phyloP scores from a whole-genome alignment of 352 stramenopile species.

The Phytophthora fragariae region DNA sequence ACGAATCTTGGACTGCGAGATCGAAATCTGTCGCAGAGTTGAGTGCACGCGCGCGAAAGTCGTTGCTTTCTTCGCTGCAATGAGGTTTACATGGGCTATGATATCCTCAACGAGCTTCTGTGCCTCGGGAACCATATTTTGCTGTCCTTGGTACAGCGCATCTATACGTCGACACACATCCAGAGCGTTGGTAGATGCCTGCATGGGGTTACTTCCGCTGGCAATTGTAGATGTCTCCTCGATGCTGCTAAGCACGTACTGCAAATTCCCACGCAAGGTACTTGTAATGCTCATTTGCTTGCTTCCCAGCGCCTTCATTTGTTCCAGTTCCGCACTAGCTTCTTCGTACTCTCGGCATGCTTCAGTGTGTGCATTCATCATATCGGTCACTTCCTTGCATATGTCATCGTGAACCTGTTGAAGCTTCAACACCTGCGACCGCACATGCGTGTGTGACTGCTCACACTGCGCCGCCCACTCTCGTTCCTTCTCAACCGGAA shows the following conservation, averaged over 20 bases:
- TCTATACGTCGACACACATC: conserved; percentile 88
- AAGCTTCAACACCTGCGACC: conserved; percentile 66
- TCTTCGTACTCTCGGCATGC: conserved; percentile 53
- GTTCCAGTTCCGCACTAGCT: conserved; percentile 52
- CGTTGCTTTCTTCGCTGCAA: conserved; percentile 62
- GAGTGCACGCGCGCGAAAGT: conserved; percentile 68
- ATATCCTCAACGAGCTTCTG: conserved; percentile 75
- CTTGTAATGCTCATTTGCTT: conserved; percentile 66
- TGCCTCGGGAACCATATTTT: conserved; percentile 77
- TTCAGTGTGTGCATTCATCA: conserved; percentile 55
- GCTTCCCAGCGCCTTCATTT: conserved; percentile 58
- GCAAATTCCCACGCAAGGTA: conserved; percentile 72
- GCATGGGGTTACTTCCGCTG: conserved; percentile 72
- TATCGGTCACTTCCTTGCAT: conserved; percentile 61
- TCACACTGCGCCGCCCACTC: conserved; percentile 83
- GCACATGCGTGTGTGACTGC: conserved; percentile 77
- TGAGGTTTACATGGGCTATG: conserved; percentile 55
- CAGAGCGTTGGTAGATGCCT: conserved; percentile 76
- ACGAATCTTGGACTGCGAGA: conserved; percentile 87
- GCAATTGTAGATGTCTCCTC: conserved; percentile 66
- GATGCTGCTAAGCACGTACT: conserved; percentile 72
- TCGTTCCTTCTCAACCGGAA: conserved; percentile 82
- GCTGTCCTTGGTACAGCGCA: conserved; percentile 77
- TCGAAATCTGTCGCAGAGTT: conserved; percentile 76
- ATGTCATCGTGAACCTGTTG: conserved; percentile 76